A percentile compares a stretch with the other conserved stretches of the same genome.
These are phyloP conservation scores for Russula vinacea DNA, from an alignment of 768 basidiomycete genomes.

Conservation along the genomic window DNA sequence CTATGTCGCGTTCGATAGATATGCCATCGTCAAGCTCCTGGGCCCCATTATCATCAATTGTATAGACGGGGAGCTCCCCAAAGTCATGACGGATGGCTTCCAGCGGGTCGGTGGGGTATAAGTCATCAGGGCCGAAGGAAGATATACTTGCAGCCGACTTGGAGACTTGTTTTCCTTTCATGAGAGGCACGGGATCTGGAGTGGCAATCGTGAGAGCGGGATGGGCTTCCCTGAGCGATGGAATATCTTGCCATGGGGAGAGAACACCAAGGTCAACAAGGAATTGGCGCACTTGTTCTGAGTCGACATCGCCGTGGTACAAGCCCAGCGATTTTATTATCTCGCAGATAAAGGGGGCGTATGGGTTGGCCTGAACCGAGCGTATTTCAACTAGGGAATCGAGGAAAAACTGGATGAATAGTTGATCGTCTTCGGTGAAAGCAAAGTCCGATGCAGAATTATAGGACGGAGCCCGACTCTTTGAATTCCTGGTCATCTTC, in stretches of 20 bases:
- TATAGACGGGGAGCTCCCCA: slow-evolving; percentile 73
- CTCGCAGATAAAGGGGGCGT: slow-evolving; percentile 46
- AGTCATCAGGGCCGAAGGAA: slow-evolving; percentile 56
- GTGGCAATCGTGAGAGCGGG: not conserved
- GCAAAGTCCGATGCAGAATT: slow-evolving; percentile 33
- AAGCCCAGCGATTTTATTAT: slow-evolving; percentile 58
- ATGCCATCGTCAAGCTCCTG: slow-evolving; percentile 93
- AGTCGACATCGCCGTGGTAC: slow-evolving; percentile 36
- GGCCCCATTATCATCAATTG: slow-evolving; percentile 78
- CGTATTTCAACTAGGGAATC: slow-evolving; percentile 50
- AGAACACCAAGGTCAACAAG: slow-evolving; percentile 71
- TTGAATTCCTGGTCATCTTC: slow-evolving; percentile 3
- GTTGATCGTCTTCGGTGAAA: slow-evolving; percentile 54
- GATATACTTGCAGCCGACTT: not conserved
- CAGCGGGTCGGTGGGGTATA: slow-evolving; percentile 60
- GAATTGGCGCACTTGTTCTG: slow-evolving; percentile 44
- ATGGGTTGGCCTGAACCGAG: slow-evolving; percentile 60
- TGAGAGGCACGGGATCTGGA: not conserved
- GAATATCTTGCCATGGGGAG: slow-evolving; percentile 76
- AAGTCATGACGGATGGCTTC: slow-evolving; percentile 82
- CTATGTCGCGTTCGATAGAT: slow-evolving; percentile 67
- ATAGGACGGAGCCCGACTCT: slow-evolving; percentile 34
- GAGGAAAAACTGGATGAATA: slow-evolving; percentile 58
- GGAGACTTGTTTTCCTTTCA: not conserved
- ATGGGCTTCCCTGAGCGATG: slow-evolving; percentile 26